Conservation (phyloP, 345 rosid species). For the Iberis pinnata region DNA sequence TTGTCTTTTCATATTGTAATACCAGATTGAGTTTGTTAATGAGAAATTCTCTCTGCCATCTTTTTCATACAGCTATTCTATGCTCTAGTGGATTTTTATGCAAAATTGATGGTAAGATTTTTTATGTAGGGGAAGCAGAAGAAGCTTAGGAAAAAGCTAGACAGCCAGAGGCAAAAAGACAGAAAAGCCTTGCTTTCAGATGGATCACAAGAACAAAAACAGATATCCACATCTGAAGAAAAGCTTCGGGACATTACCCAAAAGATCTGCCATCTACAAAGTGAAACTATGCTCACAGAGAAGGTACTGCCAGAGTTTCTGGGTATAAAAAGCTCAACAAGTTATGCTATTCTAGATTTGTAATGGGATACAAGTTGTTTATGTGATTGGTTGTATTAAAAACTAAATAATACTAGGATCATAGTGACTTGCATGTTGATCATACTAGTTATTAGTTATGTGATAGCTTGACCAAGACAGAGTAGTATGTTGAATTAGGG, state of each 20-base stretch:
- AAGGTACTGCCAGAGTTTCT: conserved; percentile 42
- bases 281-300: conserved; percentile 45
- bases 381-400: not conserved
- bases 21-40: too few species aligned
- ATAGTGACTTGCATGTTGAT: conserved; percentile 10
- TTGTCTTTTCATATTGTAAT: not conserved
- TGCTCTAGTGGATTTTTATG: not conserved
- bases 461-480: too few species aligned
- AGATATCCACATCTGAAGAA: conserved; percentile 41
- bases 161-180: conserved; percentile 32
- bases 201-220: conserved; percentile 19
- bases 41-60: too few species aligned
- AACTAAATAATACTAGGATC: not conserved
- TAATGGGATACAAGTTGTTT: not conserved
- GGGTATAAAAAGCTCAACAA: not conserved
- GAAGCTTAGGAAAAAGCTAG: conserved; percentile 40
- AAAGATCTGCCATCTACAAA: conserved; percentile 47
- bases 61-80: too few species aligned
- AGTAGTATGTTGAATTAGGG: too few species aligned
- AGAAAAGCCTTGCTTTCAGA: not conserved
- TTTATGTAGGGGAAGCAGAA: conserved; percentile 53
- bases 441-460: too few species aligned
- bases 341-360: not conserved
- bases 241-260: conserved; percentile 53
- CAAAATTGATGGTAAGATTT: not conserved